A percentile compares a stretch with the other conserved stretches of the same genome.
These are phyloP conservation scores for Pisolithus thermaeus DNA, from an alignment of 1,284 basidiomycete species.

Conservation along the genomic window DNA sequence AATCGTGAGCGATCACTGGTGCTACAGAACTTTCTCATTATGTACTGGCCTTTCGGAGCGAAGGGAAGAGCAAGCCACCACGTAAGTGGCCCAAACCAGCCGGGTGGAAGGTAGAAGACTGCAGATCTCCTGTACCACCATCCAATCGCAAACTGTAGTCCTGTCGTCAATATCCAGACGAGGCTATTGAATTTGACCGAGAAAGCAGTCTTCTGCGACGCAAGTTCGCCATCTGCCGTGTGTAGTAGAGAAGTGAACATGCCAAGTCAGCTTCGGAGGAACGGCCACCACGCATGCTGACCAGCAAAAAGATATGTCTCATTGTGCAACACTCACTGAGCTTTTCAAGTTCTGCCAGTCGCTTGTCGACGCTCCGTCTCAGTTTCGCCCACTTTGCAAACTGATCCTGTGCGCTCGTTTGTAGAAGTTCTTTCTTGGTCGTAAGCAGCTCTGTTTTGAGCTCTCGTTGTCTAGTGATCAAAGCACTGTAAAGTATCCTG, in stretches of 20 bases:
- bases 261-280: no score
- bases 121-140: constrained; percentile 86
- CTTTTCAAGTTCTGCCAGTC: constrained; percentile 88
- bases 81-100: constrained; percentile 80
- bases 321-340: constrained; percentile 58
- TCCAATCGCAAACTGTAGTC: constrained; percentile 74
- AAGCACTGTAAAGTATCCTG: constrained; percentile 53
- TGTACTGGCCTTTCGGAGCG: constrained; percentile 62
- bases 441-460: constrained; percentile 75
- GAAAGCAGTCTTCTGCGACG: constrained; percentile 63
- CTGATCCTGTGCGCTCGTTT: constrained; percentile 94
- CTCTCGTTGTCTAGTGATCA: constrained; percentile 51
- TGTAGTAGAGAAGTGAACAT: background rate
- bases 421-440: constrained; percentile 80
- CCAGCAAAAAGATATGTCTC: constrained; percentile 4
- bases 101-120: constrained; percentile 87
- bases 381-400: constrained; percentile 99
- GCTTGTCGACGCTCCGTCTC: constrained; percentile 87
- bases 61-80: constrained; percentile 84
- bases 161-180: constrained; percentile 81
- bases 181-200: constrained; percentile 66
- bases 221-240: constrained; percentile 63
- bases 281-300: background rate
- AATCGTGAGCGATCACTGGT: background rate
- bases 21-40: background rate